phyloP scores from a whole-genome alignment of 1,284 basidiomycete species.

The Pseudozyma tsukubaensis region DNA sequence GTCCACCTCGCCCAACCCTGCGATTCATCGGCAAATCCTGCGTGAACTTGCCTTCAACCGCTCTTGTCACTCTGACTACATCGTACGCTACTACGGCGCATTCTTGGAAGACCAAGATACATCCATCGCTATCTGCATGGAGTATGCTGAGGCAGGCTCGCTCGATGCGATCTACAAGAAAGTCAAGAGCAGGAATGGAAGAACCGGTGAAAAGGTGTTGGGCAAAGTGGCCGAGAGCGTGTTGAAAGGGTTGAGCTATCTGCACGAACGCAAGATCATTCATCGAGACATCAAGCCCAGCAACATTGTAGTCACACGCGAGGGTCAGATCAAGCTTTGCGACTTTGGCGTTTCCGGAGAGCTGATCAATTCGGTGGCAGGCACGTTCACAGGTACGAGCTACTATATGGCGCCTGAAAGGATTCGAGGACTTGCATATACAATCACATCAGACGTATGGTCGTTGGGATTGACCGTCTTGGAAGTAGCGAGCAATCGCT shows the following conservation, averaged over 20 bases:
- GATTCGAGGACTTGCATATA: conserved; percentile 87
- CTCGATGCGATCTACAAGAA: conserved; percentile 87
- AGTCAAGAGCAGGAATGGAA: conserved; percentile 80
- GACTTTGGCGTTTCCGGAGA: conserved; percentile 98
- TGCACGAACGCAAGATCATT: conserved; percentile 90
- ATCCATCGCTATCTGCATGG: conserved; percentile 96
- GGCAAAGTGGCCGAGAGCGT: conserved; percentile 92
- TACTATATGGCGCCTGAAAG: conserved; percentile 99
- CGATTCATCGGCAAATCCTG: conserved; percentile 84
- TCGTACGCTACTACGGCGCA: conserved; percentile 92
- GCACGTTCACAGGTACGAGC: conserved; percentile 95
- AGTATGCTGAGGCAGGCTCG: conserved; percentile 84
- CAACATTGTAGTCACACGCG: conserved; percentile 87
- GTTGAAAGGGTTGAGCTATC: conserved; percentile 88
- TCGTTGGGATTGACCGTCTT: conserved; percentile 92
- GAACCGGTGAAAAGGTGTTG: conserved; percentile 90
- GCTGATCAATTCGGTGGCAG: conserved; percentile 87
- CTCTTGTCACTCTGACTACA: conserved; percentile 84
- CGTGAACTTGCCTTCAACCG: conserved; percentile 92
- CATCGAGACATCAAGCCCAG: conserved; percentile 98
- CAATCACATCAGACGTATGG: conserved; percentile 97
- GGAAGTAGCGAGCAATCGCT: conserved; percentile 92
- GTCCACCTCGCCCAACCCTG: conserved; percentile 90
- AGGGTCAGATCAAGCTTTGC: conserved; percentile 89
- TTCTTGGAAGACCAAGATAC: conserved; percentile 92